phyloP scores from a whole-genome alignment of 176 grass and related monocot genomes.

The Olyra latifolia region DNA sequence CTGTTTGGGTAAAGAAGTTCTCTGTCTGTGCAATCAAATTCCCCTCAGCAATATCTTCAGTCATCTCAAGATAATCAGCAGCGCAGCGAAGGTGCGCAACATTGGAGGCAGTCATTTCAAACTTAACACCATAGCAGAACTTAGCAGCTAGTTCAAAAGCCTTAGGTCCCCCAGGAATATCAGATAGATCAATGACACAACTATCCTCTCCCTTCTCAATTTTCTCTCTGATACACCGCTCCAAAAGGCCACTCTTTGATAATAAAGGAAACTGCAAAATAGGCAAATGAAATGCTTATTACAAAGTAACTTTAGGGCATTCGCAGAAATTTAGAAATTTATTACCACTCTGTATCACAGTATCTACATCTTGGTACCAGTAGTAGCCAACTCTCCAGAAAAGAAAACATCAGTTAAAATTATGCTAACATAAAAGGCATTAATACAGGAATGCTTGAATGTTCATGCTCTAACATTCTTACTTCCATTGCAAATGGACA shows the following conservation, averaged over 20 bases:
- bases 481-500: neutral
- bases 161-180: constrained; percentile 67
- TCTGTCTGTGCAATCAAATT: constrained; percentile 77
- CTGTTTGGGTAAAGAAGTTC: constrained; percentile 66
- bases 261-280: constrained; percentile 83
- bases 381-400: constrained; percentile 7
- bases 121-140: constrained; percentile 88
- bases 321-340: neutral
- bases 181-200: constrained; percentile 52
- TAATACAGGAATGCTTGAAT: neutral
- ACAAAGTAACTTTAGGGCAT: neutral
- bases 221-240: constrained; percentile 68
- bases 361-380: constrained; percentile 5
- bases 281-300: neutral
- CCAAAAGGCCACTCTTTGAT: constrained; percentile 85
- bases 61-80: constrained; percentile 80
- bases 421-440: neutral
- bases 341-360: neutral
- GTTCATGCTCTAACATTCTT: neutral
- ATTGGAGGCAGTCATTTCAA: constrained; percentile 84
- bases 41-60: constrained; percentile 74
- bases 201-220: constrained; percentile 55
- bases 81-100: constrained; percentile 69
- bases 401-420: neutral
- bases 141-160: constrained; percentile 78